Base-by-base conservation (phyloP, 306 rosid species). In the Prunus kanzakura region DNA sequence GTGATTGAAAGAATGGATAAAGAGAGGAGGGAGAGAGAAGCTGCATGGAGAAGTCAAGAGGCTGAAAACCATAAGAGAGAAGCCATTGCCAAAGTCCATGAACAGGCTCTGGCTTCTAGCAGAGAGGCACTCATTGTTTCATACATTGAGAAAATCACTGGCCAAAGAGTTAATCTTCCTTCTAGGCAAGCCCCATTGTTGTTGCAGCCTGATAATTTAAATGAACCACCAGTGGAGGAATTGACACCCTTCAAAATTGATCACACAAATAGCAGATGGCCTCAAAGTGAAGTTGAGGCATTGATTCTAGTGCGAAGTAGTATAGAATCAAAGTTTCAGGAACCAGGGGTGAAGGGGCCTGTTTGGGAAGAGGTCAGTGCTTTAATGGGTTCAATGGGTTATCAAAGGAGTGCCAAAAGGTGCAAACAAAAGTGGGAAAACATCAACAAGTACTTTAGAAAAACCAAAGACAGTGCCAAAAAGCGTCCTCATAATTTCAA, bases 391-490 rank as follows among this genome's bases (percentile, higher is more conserved):
- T 57, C 74, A 23, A 32, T 74, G 70, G 83, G 83, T 2, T 74
- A 67, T 49, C 68, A 60, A 60, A 73, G 70, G 46, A 80, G 65
- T 49, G 83, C 75, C 8, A 74, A 69, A 63, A 74, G 79, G 69
- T 80, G 83, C 79, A 80, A 80, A 51, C 75, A 80, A 57, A 80
- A 80, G 67, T 74, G 79, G 75, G 83, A 80, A 57, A 80, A 74
- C 75, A 67, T 80, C 63, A 66, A 80, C 22, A 80, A 67, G 75
- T 80, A 80, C 75, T 80, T 73, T 9, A 66, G 30, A 64, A 79
- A 67, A 30, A 67, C 69, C 43, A 79, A 73, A 58, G 23, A 46
- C 29, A 35, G 19, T 27, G 45, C 22, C 0, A 79, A 57, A 32
- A 73, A 73, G 51, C 52, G 74, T 13, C 20, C 78, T 27, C 41